A percentile compares a stretch with the other conserved stretches of the same genome.
Evolutionary conservation across 1,284 basidiomycete genomes (phyloP).

Genomic region (Marasmius sp.): DNA sequence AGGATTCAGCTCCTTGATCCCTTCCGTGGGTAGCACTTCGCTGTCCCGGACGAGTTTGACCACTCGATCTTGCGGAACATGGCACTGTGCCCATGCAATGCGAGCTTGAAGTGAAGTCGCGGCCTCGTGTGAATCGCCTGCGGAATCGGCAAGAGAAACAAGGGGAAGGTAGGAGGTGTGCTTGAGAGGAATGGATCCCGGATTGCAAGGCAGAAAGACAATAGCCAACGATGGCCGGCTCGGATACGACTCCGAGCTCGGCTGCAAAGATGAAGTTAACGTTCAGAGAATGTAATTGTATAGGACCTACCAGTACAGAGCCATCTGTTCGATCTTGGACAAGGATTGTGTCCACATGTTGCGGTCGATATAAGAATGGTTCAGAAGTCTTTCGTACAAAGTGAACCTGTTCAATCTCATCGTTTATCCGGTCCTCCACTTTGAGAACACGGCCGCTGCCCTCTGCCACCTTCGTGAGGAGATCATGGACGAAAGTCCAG

Average conservation of each 20-base stretch:
- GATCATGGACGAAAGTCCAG: neutral
- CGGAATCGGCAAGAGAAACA: constrained; percentile 29
- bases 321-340: constrained; percentile 55
- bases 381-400: neutral
- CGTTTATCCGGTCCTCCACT: neutral
- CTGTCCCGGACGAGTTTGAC: constrained; percentile 5
- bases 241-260: constrained; percentile 34
- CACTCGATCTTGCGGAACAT: constrained; percentile 1
- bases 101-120: constrained; percentile 20
- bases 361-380: neutral
- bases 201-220: constrained; percentile 56
- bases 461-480: neutral
- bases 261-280: constrained; percentile 48
- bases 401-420: neutral
- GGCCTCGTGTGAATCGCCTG: neutral
- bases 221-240: constrained; percentile 61
- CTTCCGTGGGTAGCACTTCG: constrained; percentile 26
- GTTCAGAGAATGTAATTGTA: constrained; percentile 26
- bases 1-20: constrained; percentile 42
- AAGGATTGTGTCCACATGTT: constrained; percentile 33
- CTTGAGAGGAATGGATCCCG: constrained; percentile 39
- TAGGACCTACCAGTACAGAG: constrained; percentile 42
- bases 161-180: constrained; percentile 64
- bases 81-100: constrained; percentile 6
- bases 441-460: neutral